phyloP scores from a whole-genome alignment of 1,284 basidiomycete species.

The Inonotus hispidus region DNA sequence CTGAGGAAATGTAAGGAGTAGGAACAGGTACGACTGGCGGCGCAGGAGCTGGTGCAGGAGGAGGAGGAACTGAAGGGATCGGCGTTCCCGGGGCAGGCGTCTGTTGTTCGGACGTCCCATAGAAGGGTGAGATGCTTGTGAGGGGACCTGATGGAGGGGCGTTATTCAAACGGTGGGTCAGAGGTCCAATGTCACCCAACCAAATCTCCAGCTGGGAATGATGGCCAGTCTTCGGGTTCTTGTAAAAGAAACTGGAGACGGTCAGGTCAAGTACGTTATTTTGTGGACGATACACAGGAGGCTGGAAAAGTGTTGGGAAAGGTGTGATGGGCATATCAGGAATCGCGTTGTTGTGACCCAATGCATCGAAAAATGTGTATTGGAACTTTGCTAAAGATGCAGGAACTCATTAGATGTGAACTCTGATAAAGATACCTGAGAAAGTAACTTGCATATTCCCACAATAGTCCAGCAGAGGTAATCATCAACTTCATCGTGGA shows the following conservation, averaged over 20 bases:
- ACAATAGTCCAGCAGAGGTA: conserved; percentile 95
- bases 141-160: conserved; percentile 59
- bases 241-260: conserved; percentile 80
- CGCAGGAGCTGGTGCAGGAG: conserved; percentile 10
- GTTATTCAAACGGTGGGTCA: conserved; percentile 67
- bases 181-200: conserved; percentile 83
- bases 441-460: conserved; percentile 73
- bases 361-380: conserved; percentile 91
- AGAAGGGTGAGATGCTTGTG: conserved; percentile 52
- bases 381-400: conserved; percentile 72
- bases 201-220: conserved; percentile 81
- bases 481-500: conserved; percentile 87
- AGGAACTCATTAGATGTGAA: conserved; percentile 23
- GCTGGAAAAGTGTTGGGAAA: conserved; percentile 80
- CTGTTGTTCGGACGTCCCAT: conserved; percentile 16
- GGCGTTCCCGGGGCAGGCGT: conserved; percentile 13
- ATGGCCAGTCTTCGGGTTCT: conserved; percentile 56
- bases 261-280: conserved; percentile 77
- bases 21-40: conserved; percentile 27
- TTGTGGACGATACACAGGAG: conserved; percentile 68
- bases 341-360: conserved; percentile 69
- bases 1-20: conserved; percentile 44
- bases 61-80: background rate
- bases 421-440: background rate
- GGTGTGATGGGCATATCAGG: conserved; percentile 81